Percentiles rank a stretch among this genome's conserved stretches.
Evolutionary conservation across 768 basidiomycete genomes (phyloP).

Genomic region (Hortiboletus campestris): DNA sequence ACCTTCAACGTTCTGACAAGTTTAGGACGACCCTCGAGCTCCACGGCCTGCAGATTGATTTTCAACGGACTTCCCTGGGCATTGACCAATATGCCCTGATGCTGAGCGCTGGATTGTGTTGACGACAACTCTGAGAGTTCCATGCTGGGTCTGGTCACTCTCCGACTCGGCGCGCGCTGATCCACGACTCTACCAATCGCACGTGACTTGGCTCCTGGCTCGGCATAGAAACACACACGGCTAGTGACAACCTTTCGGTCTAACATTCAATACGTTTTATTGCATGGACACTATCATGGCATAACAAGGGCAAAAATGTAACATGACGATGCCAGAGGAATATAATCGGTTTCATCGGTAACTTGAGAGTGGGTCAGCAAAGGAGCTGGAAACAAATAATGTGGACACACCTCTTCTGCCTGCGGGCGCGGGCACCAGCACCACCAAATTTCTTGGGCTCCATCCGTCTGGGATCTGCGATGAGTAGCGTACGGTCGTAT

Average conservation of each 20-base stretch:
- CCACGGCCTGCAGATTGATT: constrained; percentile 58
- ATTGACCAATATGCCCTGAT: constrained; percentile 37
- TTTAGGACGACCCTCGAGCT: constrained; percentile 47
- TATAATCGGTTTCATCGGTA: constrained; percentile 53
- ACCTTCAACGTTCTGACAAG: constrained; percentile 53
- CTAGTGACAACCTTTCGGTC: too few species aligned
- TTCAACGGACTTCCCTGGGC: constrained; percentile 42
- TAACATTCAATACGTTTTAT: constrained; percentile 21
- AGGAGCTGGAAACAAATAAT: background rate
- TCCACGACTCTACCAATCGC: background rate
- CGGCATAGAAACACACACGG: background rate
- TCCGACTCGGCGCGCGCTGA: background rate
- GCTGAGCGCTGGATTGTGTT: constrained; percentile 12
- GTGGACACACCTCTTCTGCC: constrained; percentile 81
- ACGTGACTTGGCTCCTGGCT: constrained; percentile 7
- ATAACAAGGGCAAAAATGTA: constrained; percentile 37
- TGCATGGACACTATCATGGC: constrained; percentile 37
- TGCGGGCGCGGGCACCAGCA: constrained; percentile 94
- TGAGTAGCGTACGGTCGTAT: constrained; percentile 89
- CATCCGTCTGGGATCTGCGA: constrained; percentile 94
- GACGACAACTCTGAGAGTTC: constrained; percentile 19
- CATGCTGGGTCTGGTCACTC: constrained; percentile 13
- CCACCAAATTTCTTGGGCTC: constrained; percentile 99
- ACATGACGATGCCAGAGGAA: constrained; percentile 46
- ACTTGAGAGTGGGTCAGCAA: constrained; percentile 41